Base-by-base conservation (phyloP, 1,284 basidiomycete species). In the Tylopilus sp. region DNA sequence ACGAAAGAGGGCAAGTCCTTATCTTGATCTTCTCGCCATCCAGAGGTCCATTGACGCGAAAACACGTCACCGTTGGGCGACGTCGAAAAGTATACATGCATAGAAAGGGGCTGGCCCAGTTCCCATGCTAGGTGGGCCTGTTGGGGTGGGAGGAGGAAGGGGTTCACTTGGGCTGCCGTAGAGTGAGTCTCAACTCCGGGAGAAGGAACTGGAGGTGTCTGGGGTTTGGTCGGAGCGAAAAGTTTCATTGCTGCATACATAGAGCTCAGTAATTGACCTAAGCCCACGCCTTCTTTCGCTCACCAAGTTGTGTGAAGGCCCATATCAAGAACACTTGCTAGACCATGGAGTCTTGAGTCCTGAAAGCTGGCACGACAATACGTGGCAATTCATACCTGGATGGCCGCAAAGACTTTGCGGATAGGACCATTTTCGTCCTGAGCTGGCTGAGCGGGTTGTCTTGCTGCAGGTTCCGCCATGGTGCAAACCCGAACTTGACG, bases 41-140 rank as follows among this genome's bases (percentile, higher is more conserved):
- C 82, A 1, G 83, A 81, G 22, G 84, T 84, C 82, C 83, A 82
- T 63, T 83, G 77, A 72, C 77, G 80, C 51, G 87, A 83, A 80
- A 94, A 90, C 10, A 89, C 83, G 70, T 89, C 86, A 16, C 84
- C 86, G 12, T 77, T 82, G 6, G 88, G 87, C 2, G 89, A 87
- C 1, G 90, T 91, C 19, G 91, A 90, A 29, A 96, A 81, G 74
- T 91, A 89, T 10, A 97, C 87, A 61, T 95, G 87, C 87, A 96
- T 90, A 56, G 89, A 85, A 6, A 94, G 75, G 8, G 82, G 79
- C 61, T 88, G 83, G 3, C 85, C 87, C 8, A 91, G 80, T 5
- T 81, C 75, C 92, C 92, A 94, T 61, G 83, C 86, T 16, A 83
- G 84, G 24, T 80, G 68, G 12, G 82, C 87, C 41, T 88, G 83